These are phyloP conservation scores for Primulina eburnea DNA, from an alignment of 257 asterid species.

Conservation along the genomic window DNA sequence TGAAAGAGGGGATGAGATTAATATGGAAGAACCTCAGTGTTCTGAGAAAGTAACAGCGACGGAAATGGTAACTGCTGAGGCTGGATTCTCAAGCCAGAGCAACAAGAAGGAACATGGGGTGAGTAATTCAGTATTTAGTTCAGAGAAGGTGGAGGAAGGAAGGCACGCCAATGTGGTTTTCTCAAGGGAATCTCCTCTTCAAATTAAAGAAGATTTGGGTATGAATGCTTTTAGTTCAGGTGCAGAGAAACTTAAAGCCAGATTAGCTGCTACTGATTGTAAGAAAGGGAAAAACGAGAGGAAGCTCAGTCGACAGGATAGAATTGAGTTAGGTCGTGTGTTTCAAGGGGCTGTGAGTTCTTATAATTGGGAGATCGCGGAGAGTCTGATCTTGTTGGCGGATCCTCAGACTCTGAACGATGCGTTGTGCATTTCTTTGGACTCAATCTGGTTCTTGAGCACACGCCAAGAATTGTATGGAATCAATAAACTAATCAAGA, in stretches of 20 bases:
- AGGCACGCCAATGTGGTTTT: slow-evolving; percentile 62
- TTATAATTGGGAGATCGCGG: slow-evolving; percentile 92
- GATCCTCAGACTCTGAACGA: slow-evolving; percentile 93
- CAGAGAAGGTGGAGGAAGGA: slow-evolving; percentile 56
- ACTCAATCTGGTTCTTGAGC: slow-evolving; percentile 91
- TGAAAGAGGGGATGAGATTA: slow-evolving; percentile 30
- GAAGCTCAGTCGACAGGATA: slow-evolving; percentile 88
- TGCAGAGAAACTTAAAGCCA: slow-evolving; percentile 72
- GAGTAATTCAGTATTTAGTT: slow-evolving; percentile 33
- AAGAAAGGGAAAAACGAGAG: slow-evolving; percentile 61
- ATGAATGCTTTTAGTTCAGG: slow-evolving; percentile 60
- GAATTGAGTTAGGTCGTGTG: slow-evolving; percentile 86
- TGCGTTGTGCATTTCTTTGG: slow-evolving; percentile 84
- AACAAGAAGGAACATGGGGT: slow-evolving; percentile 28
- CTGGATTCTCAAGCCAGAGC: slow-evolving; percentile 26
- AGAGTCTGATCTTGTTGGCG: slow-evolving; percentile 76
- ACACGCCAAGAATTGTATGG: slow-evolving; percentile 70
- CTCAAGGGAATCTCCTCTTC: slow-evolving; percentile 71
- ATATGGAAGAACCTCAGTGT: slow-evolving; percentile 34
- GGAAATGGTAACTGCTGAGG: slow-evolving; percentile 57
- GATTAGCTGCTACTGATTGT: slow-evolving; percentile 56
- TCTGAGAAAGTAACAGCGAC: slow-evolving; percentile 56
- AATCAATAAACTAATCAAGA: slow-evolving; percentile 77
- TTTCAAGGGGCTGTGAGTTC: slow-evolving; percentile 95
- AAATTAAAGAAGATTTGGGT: slow-evolving; percentile 46